phyloP scores from a whole-genome alignment of 495 filamentous ascomycete species.

The Talaromyces borbonicus region DNA sequence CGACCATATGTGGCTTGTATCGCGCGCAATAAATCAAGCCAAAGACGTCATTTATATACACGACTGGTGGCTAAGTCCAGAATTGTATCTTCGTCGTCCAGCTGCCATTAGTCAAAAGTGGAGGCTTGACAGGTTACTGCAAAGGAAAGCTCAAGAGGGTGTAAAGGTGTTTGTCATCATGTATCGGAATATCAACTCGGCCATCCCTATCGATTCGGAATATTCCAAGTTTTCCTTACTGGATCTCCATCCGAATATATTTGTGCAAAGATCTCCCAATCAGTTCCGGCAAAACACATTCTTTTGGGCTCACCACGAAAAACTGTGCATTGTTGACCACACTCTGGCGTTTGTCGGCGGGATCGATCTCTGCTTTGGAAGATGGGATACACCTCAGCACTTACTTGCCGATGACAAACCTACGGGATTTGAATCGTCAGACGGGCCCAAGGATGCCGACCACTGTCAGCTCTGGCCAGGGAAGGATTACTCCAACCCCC shows the following conservation, averaged over 20 bases:
- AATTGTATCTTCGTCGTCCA: constrained; percentile 90
- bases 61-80: constrained; percentile 97
- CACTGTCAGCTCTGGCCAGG: constrained; percentile 95
- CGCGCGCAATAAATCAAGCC: constrained; percentile 92
- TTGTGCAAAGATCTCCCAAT: constrained; percentile 91
- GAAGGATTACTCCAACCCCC: constrained; percentile 97
- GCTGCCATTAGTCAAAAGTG: constrained; percentile 98
- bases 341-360: constrained; percentile 93
- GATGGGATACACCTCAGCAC: constrained; percentile 96
- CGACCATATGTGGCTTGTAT: constrained; percentile 99
- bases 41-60: constrained; percentile 99
- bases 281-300: constrained; percentile 99
- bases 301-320: constrained; percentile 99
- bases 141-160: constrained; percentile 85
- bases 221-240: constrained; percentile 97
- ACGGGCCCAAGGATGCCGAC: constrained; percentile 76
- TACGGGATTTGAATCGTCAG: constrained; percentile 79
- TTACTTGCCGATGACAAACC: constrained; percentile 83
- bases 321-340: constrained; percentile 91
- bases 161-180: constrained; percentile 98
- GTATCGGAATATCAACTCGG: constrained; percentile 96
- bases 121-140: constrained; percentile 89
- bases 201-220: constrained; percentile 96
- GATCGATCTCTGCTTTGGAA: constrained; percentile 93
- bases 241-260: constrained; percentile 91